Evolutionary conservation across 1,284 basidiomycete genomes (phyloP), one percentile per base, ranked within the genome.

Genomic region (Anthracocystis panici-leucophaei): DNA sequence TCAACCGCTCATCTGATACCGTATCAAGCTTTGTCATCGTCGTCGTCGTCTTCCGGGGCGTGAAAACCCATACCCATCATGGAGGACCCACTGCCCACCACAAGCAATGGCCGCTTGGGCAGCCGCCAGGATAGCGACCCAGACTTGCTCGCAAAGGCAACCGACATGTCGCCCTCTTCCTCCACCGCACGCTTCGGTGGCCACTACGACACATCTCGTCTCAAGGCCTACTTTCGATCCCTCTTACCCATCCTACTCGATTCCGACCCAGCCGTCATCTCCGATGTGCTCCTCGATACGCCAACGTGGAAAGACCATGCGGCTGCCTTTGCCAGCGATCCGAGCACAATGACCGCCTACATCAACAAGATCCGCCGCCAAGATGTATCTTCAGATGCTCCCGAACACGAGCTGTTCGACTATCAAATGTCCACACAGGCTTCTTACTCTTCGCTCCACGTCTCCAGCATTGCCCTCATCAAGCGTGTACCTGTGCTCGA

Each of bases 391-490:
- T 70, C 73, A 5, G 67, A 75, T 20, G 61, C 67, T 10, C 46
- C 56, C 27, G 64, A 71, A 23, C 49, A 67, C 35, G 50, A 70
- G 31, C 57, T 72, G 18, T 79, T 73, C 48, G 75, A 72, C 49
- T 94, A 93, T 85, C 88, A 90, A 40, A 88, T 95, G 58, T 90
- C 91, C 11, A 86, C 90, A 9, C 90, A 92, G 61, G 89, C 94
- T 29, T 89, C 89, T n/a, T 95, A 97, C 86, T 91, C 93, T 53
- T 87, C 92, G 11, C 90, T 90, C 41, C 91, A 93, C 87, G 89
- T 92, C 60, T 92, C 92, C 10, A 96, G 94, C 0, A 90, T 99
- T 54, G 95, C 95, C 35, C 89, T 98, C 84, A 97, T 99, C 88
- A 98, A 98, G 86, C 92, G 95, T 51, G 90, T 91, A 9, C 90